A percentile compares a stretch with the other conserved stretches of the same genome.
Evolutionary conservation across 2,329 filamentous ascomycete genomes (phyloP).

Genomic region (Talaromyces sp.): DNA sequence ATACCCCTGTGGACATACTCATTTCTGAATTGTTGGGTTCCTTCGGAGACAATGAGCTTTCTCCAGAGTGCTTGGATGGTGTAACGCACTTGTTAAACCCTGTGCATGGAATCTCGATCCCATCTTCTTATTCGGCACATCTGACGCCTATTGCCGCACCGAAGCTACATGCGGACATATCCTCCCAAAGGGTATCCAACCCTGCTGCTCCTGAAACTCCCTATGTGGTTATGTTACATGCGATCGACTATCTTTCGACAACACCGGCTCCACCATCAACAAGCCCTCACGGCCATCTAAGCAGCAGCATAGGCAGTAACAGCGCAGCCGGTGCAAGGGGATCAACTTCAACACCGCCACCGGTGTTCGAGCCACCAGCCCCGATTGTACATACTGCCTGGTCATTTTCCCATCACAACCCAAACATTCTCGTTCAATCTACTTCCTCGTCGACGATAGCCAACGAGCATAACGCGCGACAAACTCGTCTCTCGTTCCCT

Average conservation of each 20-base stretch:
- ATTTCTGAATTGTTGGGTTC: conserved; percentile 88
- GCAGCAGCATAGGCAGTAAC: conserved; percentile 13
- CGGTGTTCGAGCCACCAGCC: conserved; percentile 26
- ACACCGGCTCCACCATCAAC: conserved; percentile 36
- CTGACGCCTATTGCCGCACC: conserved; percentile 88
- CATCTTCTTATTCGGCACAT: conserved; percentile 86
- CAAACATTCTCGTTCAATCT: conserved; percentile 28
- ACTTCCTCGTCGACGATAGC: conserved; percentile 48
- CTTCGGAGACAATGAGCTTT: conserved; percentile 95
- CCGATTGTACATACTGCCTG: conserved; percentile 39
- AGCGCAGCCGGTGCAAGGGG: conserved; percentile 14
- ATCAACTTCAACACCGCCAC: conserved; percentile 23
- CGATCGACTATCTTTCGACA: conserved; percentile 78
- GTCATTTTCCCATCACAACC: conserved; percentile 40
- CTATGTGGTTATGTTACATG: conserved; percentile 89
- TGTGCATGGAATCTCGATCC: conserved; percentile 84
- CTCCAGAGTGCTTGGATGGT: conserved; percentile 91
- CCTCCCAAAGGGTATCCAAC: conserved; percentile 56
- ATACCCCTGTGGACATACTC: conserved; percentile 68
- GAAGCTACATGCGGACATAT: conserved; percentile 75
- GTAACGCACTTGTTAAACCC: conserved; percentile 84
- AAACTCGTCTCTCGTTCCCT: conserved; percentile 70
- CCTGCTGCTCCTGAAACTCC: conserved; percentile 77
- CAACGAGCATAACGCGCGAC: conserved; percentile 88
- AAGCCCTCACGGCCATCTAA: conserved; percentile 9